A percentile compares a stretch with the other conserved stretches of the same genome.
Conservation (phyloP, 441 rosid genomes). For the Pelargonium cotyledonis region DNA sequence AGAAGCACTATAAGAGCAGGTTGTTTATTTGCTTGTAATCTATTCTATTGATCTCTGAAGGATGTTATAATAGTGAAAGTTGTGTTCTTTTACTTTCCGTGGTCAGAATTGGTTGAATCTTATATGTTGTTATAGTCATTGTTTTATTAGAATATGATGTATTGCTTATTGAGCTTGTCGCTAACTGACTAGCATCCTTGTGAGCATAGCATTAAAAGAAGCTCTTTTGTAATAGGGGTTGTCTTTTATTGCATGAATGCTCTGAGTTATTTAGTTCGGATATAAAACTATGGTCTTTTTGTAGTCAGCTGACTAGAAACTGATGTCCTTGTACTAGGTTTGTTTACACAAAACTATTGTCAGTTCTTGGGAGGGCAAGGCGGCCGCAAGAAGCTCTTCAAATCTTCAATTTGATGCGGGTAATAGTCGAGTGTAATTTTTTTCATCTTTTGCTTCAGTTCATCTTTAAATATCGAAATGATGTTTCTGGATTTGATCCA, state of each 20-base stretch:
- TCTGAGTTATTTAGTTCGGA: not conserved
- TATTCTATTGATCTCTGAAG: not conserved
- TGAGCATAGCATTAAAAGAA: too few species aligned
- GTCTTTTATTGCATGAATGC: not conserved
- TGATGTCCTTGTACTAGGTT: slow-evolving; percentile 45
- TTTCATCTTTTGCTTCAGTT: not conserved
- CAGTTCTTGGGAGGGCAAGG: slow-evolving; percentile 66
- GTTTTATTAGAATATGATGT: not conserved
- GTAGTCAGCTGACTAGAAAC: not conserved
- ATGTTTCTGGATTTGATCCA: slow-evolving; percentile 29
- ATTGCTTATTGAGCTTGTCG: not conserved
- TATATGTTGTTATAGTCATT: not conserved
- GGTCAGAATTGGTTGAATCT: too few species aligned
- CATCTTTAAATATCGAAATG: slow-evolving; percentile 7
- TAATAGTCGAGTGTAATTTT: slow-evolving; percentile 27
- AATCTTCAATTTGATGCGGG: slow-evolving; percentile 69
- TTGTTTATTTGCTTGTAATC: slow-evolving; percentile 17
- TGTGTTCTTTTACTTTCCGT: too few species aligned
- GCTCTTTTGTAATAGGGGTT: too few species aligned
- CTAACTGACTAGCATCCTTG: too few species aligned
- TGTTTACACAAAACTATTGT: slow-evolving; percentile 85
- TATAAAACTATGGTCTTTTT: not conserved
- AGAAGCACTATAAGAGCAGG: slow-evolving; percentile 63
- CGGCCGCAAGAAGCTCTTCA: slow-evolving; percentile 65
- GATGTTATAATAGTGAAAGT: not conserved